phyloP scores from a whole-genome alignment of 768 basidiomycete species.

The Asterophora parasitica region DNA sequence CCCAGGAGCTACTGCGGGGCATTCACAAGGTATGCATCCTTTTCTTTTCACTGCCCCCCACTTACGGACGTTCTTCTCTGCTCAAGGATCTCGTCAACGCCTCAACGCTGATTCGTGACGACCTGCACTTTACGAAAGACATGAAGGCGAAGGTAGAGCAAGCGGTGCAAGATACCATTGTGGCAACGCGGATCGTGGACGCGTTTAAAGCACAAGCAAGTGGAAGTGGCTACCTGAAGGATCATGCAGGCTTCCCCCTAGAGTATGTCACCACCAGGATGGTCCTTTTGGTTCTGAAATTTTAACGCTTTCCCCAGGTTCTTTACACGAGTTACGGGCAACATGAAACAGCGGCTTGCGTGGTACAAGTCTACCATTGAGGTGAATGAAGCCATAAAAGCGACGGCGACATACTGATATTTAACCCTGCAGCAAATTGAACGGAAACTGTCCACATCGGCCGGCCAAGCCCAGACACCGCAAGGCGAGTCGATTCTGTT shows the following conservation, averaged over 20 bases:
- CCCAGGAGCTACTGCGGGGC: slow-evolving; percentile 60
- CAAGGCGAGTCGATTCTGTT: slow-evolving; percentile 46
- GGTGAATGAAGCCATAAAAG: slow-evolving; percentile 29
- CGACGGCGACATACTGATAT: not conserved
- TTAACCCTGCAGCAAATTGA: slow-evolving; percentile 63
- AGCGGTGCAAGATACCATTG: slow-evolving; percentile 75
- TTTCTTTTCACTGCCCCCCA: not conserved
- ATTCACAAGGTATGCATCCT: slow-evolving; percentile 53
- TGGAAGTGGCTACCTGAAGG: slow-evolving; percentile 65
- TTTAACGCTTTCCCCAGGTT: slow-evolving; percentile 39
- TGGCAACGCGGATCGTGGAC: slow-evolving; percentile 72
- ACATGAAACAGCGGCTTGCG: slow-evolving; percentile 65
- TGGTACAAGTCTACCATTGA: slow-evolving; percentile 84
- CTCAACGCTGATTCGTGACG: slow-evolving; percentile 59
- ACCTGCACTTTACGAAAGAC: slow-evolving; percentile 62
- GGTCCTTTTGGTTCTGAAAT: not conserved
- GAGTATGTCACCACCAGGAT: slow-evolving; percentile 44
- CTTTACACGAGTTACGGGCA: slow-evolving; percentile 65
- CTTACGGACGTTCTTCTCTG: not conserved
- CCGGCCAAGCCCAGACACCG: slow-evolving; percentile 65
- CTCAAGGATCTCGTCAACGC: slow-evolving; percentile 61
- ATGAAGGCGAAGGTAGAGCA: slow-evolving; percentile 72
- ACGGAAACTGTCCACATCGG: slow-evolving; percentile 67
- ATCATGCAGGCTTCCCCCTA: slow-evolving; percentile 75
- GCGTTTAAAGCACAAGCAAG: slow-evolving; percentile 68